Evolutionary conservation across 805 yeast genomes (phyloP), one percentile per base, ranked within the genome.

Genomic region (Groenewaldozyma salmanticensis): DNA sequence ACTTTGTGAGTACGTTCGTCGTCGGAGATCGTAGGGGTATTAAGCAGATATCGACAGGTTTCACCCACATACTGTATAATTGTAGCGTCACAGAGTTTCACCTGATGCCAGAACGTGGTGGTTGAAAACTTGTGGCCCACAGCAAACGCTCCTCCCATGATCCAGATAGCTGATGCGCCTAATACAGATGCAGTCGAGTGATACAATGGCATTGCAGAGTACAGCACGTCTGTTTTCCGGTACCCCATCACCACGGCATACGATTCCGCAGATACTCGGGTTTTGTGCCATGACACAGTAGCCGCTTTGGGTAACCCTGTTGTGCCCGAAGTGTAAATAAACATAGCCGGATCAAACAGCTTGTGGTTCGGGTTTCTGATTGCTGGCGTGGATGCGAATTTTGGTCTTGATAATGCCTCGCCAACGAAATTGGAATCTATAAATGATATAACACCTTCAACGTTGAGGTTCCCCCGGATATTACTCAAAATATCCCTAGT

Each of bases 251-350:
- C 79, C 48, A 71, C 71, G 1, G 85, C 84, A 55, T 85, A 87
- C 20, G 84, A 56, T 2, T 70, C 61, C 1, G 85, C 65, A 1
- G 94, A 95, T 66, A 81, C 67, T 36, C 70, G 72, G 4, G 82
- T 73, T 60, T 87, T 88, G 53, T 86, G 71, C 96, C 96, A 87
- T 3, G 92, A 79, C 78, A 88, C 79, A 42, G 83, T 81, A 1
- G 95, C 96, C 4, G 96, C 82, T 60, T 88, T 88, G 13, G 97
- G 96, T 46, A 88, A 64, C 0, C 96, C 96, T 0, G 96, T 85
- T 4, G 96, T 90, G 31, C 97, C 97, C 0, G 95, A 83, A 0
- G 97, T 88, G 60, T 80, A 88, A 39, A 88, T 84, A 49, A 84
- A 70, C 49, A 79, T 72, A 17, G 82, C 79, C 3, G 90, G 72